Percentiles rank a stretch among this genome's conserved stretches.
phyloP scores from a whole-genome alignment of 1,284 basidiomycete genomes.

The Trichosporon coremiiforme region DNA sequence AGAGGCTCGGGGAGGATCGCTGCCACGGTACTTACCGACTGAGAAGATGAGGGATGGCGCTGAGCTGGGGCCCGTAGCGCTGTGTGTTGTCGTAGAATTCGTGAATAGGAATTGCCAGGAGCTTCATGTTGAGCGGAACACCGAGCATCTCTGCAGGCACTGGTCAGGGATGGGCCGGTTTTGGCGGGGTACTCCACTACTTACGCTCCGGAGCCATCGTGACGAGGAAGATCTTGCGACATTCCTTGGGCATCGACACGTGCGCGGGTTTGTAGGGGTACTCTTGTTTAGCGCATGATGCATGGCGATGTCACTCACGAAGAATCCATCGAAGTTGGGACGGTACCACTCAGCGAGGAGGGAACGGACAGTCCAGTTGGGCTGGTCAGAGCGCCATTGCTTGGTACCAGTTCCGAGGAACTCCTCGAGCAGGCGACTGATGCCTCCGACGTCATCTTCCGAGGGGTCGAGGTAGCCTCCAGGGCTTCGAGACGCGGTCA shows the following conservation, averaged over 20 bases:
- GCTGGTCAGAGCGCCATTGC: slow-evolving; percentile 54
- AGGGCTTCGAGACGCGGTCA: slow-evolving; percentile 63
- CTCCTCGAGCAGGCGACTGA: slow-evolving; percentile 83
- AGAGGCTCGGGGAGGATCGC: neutral
- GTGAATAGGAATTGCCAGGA: slow-evolving; percentile 91
- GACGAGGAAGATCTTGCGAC: slow-evolving; percentile 93
- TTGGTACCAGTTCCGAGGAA: slow-evolving; percentile 71
- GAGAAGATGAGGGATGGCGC: slow-evolving; percentile 89
- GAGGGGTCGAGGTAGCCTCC: slow-evolving; percentile 98
- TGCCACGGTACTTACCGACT: slow-evolving; percentile 68
- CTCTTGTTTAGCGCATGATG: slow-evolving; percentile 57
- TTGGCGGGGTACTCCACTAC: neutral
- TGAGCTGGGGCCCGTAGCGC: slow-evolving; percentile 89
- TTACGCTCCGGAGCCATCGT: slow-evolving; percentile 90
- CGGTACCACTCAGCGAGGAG: slow-evolving; percentile 96
- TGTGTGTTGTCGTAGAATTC: slow-evolving; percentile 97
- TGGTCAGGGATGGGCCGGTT: neutral
- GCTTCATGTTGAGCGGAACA: slow-evolving; percentile 98
- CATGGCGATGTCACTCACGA: slow-evolving; percentile 64
- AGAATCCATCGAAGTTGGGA: slow-evolving; percentile 96
- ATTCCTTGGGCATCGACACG: slow-evolving; percentile 95
- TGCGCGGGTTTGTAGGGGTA: slow-evolving; percentile 97
- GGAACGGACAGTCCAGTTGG: slow-evolving; percentile 84
- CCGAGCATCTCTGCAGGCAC: slow-evolving; percentile 77
- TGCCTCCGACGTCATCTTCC: slow-evolving; percentile 86